Evolutionary conservation across 2,329 filamentous ascomycete species (phyloP), one percentile per base, ranked within the genome.

Genomic region (Ploettnerulaceae sp.): DNA sequence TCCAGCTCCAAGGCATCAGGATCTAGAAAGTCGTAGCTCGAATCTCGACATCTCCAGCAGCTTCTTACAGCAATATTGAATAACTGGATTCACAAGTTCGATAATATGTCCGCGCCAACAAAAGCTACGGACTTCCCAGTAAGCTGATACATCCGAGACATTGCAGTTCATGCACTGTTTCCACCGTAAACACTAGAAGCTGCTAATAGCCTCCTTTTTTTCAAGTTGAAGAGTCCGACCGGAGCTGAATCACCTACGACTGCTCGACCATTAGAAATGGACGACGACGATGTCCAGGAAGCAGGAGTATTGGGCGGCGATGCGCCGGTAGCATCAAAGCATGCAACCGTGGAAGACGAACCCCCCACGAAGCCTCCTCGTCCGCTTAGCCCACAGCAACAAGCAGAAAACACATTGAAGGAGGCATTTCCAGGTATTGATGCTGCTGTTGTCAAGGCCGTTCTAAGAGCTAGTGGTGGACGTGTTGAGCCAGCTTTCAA

Each of bases 401-500:
- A 95, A 71, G 89, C 89, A 37, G 85, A 91, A 67, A 79, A 80
- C 59, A 96, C 89, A 3, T 74, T 98, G 46, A 91, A 88, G 66
- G 93, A 98, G 67, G 93, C 93, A 0, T 98, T 98, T 61, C 93
- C 93, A 0, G 77, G 72, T 45, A 86, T 96, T 51, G 93, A 98
- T 44, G 65, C 70, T 6, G 67, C 80, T 34, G 85, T 98, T 36
- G 79, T 98, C 66, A 95, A 84, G 67, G 93, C 93, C 22, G 86
- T 98, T 0, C 70, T 98, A 54, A 76, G 79, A 18, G 93, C 93
- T 11, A 97, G 93, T 65, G 77, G 82, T 48, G 91, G 90, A 49
- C 81, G 84, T 61, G 82, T 97, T 37, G 93, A 98, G 67, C 86
- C 89, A 24, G 91, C 93, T 11, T 98, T 98, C 70, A 93, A 96